Evolutionary conservation across 495 filamentous ascomycete genomes (phyloP).

Genomic region (Penicillium manginii): DNA sequence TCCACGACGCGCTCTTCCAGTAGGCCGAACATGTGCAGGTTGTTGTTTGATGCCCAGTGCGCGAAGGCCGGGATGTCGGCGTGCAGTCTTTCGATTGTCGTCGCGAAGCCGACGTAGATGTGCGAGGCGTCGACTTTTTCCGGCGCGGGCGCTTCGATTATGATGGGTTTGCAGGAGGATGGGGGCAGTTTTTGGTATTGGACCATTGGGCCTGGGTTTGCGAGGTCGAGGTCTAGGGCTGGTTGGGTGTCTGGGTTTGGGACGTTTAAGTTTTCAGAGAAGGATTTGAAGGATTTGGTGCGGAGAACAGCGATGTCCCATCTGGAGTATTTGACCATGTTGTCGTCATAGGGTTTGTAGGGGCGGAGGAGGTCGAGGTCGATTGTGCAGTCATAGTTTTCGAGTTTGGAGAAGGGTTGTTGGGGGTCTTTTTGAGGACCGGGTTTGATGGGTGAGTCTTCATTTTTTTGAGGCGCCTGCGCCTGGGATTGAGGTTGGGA

Average conservation of each 20-base stretch:
- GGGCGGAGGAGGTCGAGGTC: not conserved
- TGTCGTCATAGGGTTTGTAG: not conserved
- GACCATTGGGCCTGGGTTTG: not conserved
- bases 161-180: constrained; percentile 48
- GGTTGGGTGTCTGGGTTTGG: not conserved
- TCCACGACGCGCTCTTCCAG: not conserved
- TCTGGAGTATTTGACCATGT: constrained; percentile 8
- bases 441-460: not conserved
- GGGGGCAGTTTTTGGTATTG: constrained; percentile 4
- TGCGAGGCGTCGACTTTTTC: constrained; percentile 3
- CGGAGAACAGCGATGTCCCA: constrained; percentile 13
- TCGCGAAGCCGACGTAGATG: constrained; percentile 2
- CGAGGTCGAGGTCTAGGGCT: not conserved
- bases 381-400: not conserved
- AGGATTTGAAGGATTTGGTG: constrained; percentile 8
- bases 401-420: not conserved
- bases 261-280: constrained; percentile 3
- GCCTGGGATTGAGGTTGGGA: not conserved
- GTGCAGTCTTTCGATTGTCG: not conserved
- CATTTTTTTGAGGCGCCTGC: constrained; percentile 1
- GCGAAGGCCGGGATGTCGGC: not conserved
- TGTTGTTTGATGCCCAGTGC: not conserved
- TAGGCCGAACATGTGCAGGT: not conserved
- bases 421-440: not conserved
- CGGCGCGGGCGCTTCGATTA: not conserved